phyloP scores from a whole-genome alignment of 31 red algal genomes.

The Endocladia muricata region DNA sequence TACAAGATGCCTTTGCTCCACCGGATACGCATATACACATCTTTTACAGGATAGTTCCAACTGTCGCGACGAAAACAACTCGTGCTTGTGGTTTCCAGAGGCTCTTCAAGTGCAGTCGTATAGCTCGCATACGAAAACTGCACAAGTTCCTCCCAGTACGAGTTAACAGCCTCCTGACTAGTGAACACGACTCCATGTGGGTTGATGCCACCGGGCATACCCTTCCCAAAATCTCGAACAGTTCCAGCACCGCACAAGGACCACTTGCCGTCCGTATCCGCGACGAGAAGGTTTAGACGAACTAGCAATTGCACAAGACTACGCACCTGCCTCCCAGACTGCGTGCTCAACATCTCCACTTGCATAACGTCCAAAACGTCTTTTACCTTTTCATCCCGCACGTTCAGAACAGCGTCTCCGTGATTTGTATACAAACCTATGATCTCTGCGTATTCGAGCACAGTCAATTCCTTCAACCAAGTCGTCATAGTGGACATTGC shows the following conservation, averaged over 20 bases:
- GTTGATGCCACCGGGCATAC: constrained; percentile 47
- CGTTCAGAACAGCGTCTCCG: constrained; percentile 18
- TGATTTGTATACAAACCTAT: constrained; percentile 47
- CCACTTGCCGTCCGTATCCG: constrained; percentile 12
- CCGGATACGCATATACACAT: constrained; percentile 37
- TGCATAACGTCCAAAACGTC: constrained; percentile 24
- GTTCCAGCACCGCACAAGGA: constrained; percentile 37
- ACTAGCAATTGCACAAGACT: constrained; percentile 31
- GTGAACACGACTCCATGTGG: constrained; percentile 54
- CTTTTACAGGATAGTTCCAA: constrained; percentile 11
- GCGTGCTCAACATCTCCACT: constrained; percentile 15
- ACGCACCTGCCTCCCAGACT: constrained; percentile 17
- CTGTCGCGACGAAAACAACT: neutral
- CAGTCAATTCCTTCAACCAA: constrained; percentile 38
- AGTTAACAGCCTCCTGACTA: constrained; percentile 16
- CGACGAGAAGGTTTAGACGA: constrained; percentile 31
- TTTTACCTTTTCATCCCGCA: constrained; percentile 20
- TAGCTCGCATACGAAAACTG: constrained; percentile 43
- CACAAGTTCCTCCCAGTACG: constrained; percentile 52
- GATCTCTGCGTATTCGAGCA: constrained; percentile 49
- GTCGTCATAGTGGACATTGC: constrained; percentile 24
- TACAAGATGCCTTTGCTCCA: constrained; percentile 30
- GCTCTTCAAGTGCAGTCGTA: neutral
- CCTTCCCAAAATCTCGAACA: constrained; percentile 60
- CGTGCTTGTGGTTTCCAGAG: neutral